Evolutionary conservation across 2,329 filamentous ascomycete genomes (phyloP), one percentile per base, ranked within the genome.

Genomic region (Sphaerulina populicola): DNA sequence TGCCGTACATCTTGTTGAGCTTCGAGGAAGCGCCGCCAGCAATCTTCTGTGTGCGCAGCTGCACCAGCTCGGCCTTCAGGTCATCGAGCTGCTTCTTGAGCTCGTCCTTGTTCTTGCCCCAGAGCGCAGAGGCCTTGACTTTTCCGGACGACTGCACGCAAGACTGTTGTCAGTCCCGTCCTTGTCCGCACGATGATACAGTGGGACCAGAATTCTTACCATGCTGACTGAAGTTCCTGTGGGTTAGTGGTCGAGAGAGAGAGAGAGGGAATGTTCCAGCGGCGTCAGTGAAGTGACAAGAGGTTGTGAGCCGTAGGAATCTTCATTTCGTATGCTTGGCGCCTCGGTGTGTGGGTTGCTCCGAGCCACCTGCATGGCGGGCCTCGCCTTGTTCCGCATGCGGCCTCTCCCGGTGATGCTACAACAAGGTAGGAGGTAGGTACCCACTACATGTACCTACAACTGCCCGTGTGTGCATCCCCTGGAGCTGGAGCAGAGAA

Each of bases 91-190:
- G 89, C 82, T 93, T 94, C 72, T 82, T 82, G 76, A 98, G 82
- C 70, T 98, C 94, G 72, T 95, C 88, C 85, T 97, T 97, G 85
- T 82, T 90, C 88, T 98, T 98, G 79, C 82, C 83, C 93, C 93
- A 97, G 76, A 98, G 88, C 78, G 87, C 82, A 78, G 82, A 82
- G 75, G 91, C 84, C 86, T 96, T 97, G 77, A 98, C 88, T 82
- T 83, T 82, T 66, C 74, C 75, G 69, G 77, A 72, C 73, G 80
- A 82, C 78, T 81, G 66, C 46, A 38, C 46, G 46, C 39, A 38
- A 55, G 44, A 39, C 41, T 45, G 31, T 29, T 40, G 56, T 58
- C 51, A 61, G 52, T 50, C 55, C 43, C 42, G 18, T 30, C 37
- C 40, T 14, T 48, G 18, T n/a, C 7, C 14, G 23, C 37, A n/a